A percentile compares a stretch with the other conserved stretches of the same genome.
These are phyloP conservation scores for Sphaerulina populicola DNA, from an alignment of 2,329 filamentous ascomycete species.

Conservation along the genomic window DNA sequence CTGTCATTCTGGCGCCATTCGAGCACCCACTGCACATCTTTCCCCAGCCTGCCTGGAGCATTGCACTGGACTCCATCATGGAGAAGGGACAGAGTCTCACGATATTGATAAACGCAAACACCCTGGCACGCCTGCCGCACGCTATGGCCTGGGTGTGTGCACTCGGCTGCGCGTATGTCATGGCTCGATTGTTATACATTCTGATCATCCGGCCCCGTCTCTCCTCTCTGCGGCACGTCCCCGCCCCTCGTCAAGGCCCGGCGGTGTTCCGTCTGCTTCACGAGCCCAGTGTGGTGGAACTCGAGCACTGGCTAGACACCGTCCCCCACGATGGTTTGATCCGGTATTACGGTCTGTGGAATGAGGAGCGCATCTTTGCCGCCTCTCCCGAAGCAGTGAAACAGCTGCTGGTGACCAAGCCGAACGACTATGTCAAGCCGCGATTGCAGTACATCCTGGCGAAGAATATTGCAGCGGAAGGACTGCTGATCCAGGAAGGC, in stretches of 20 bases:
- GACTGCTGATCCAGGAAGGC: slow-evolving; percentile 15
- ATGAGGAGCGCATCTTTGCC: slow-evolving; percentile 10
- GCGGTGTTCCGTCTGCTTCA: slow-evolving; percentile 9
- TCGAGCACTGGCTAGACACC: slow-evolving; percentile 13
- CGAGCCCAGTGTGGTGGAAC: slow-evolving; percentile 9
- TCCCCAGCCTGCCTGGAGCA: neutral
- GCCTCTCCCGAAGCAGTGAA: slow-evolving; percentile 5
- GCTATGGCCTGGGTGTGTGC: neutral
- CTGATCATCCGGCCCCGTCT: neutral
- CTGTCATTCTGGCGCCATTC: neutral
- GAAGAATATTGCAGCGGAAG: slow-evolving; percentile 4
- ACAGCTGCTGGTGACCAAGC: slow-evolving; percentile 6
- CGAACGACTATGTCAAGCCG: slow-evolving; percentile 12
- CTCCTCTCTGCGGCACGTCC: slow-evolving; percentile 5
- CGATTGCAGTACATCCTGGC: slow-evolving; percentile 8
- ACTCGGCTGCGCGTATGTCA: neutral
- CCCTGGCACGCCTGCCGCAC: neutral
- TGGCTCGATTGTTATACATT: neutral
- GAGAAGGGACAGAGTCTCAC: neutral
- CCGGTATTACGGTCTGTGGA: slow-evolving; percentile 14
- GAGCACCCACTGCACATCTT: neutral
- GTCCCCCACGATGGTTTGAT: slow-evolving; percentile 12
- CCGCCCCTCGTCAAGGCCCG: slow-evolving; percentile 8
- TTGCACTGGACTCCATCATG: neutral
- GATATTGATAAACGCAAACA: neutral